Evolutionary conservation across 2,329 filamentous ascomycete genomes (phyloP), one percentile per base, ranked within the genome.

Genomic region (Aspergillus quadricinctus): DNA sequence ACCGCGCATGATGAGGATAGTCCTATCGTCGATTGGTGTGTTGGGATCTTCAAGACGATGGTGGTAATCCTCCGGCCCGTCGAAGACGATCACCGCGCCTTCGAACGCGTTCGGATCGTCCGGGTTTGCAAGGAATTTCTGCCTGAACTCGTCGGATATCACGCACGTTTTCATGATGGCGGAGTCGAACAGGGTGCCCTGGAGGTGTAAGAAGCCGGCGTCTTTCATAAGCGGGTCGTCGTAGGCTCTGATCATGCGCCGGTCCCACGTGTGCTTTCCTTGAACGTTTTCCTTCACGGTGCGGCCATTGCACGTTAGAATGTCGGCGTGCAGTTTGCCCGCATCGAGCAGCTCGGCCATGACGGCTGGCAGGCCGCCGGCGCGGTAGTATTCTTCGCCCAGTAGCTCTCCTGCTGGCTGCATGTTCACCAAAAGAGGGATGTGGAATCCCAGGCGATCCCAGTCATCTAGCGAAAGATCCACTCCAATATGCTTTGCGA

Each of bases 91-190:
- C 6, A 79, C 76, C 1, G 71, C 65, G 11, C 76, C 73, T 61
- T 80, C 77, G 56, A 81, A 81, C 4, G 78, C 78, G 52, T 80
- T 76, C 1, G 72, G 78, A 57, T 80, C 78, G 2, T 71, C 61
- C 0, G 77, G 77, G 54, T 80, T 72, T 21, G 73, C 69, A 11
- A 81, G 70, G 59, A 78, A 81, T n/a, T 70, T 67, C 40, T 73
- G 60, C 9, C 75, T 70, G 65, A 81, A 81, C 41, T 71, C 72
- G 3, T 72, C 64, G 4, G 77, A 79, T 46, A 81, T 80, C 29
- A 79, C 78, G 8, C 77, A 81, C 1, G 77, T 80, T 64, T 81
- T 81, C 78, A 81, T 81, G 56, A 81, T 80, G 23, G 79, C 80
- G 3, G 78, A 80, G 54, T 80, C 72, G 61, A 81, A 81, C 17